Evolutionary conservation across 2,329 filamentous ascomycete genomes (phyloP).

Genomic region (Fusarium sp.): DNA sequence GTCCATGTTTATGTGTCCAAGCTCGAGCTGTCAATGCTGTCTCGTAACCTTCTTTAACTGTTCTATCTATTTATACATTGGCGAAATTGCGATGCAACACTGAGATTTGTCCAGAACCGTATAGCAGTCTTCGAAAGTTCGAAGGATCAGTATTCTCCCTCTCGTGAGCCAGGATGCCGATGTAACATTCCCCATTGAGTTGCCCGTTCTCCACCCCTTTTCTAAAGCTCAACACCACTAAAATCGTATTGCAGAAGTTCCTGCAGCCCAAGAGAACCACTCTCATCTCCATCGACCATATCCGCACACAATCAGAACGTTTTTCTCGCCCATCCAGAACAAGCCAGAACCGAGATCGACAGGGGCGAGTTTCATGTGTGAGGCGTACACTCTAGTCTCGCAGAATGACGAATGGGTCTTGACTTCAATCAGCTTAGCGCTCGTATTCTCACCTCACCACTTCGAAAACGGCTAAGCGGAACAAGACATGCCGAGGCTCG

Average conservation of each 20-base stretch:
- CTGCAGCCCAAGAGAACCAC: not conserved
- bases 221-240: slow-evolving; percentile 6
- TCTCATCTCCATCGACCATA: not conserved
- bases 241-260: slow-evolving; percentile 4
- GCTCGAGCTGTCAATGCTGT: slow-evolving; percentile 4
- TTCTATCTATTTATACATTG: slow-evolving; percentile 7
- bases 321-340: slow-evolving; percentile 3
- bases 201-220: slow-evolving; percentile 11
- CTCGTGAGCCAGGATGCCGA: not conserved
- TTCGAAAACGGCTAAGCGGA: slow-evolving; percentile 15
- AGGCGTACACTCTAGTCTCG: too few species aligned
- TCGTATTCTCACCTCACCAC: slow-evolving; percentile 16
- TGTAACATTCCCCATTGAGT: slow-evolving; percentile 18
- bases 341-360: slow-evolving; percentile 23
- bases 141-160: slow-evolving; percentile 8
- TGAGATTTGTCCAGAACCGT: slow-evolving; percentile 3
- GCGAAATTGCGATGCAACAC: not conserved
- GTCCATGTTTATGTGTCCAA: not conserved
- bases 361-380: slow-evolving; percentile 33
- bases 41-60: not conserved
- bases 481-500: slow-evolving; percentile 9
- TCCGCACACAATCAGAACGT: too few species aligned
- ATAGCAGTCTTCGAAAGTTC: not conserved
- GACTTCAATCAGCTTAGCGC: slow-evolving; percentile 7
- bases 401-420: not conserved